These are phyloP conservation scores for Mycena sanguinolenta DNA, from an alignment of 768 basidiomycete genomes.

Conservation along the genomic window DNA sequence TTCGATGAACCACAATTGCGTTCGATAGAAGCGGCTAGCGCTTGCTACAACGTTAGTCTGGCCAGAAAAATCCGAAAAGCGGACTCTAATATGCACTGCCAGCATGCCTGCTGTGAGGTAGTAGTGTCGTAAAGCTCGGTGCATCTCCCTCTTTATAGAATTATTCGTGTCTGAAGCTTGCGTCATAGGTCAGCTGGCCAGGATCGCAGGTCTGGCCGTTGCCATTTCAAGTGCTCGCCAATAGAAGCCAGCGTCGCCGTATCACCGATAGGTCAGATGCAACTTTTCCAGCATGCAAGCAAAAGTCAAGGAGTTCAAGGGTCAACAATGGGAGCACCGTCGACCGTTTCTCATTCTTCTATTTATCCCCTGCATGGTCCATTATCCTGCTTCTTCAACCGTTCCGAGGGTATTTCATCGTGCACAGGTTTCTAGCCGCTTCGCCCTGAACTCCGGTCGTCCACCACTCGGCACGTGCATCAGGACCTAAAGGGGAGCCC, in stretches of 20 bases:
- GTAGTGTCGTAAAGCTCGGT: conserved; percentile 4
- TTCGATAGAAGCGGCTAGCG: background rate
- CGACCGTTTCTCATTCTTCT: too few species aligned
- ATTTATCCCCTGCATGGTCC: too few species aligned
- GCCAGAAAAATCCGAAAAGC: background rate
- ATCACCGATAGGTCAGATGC: too few species aligned
- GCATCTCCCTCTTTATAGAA: too few species aligned
- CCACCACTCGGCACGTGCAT: conserved; percentile 11
- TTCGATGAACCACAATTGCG: conserved; percentile 11
- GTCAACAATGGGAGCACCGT: too few species aligned
- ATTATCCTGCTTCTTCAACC: too few species aligned
- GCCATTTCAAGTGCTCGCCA: background rate
- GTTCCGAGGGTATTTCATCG: too few species aligned
- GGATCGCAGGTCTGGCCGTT: background rate
- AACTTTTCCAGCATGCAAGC: too few species aligned
- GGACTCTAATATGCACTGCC: conserved; percentile 1
- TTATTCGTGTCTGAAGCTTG: conserved; percentile 13
- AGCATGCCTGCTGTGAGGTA: conserved; percentile 14
- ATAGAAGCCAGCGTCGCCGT: background rate
- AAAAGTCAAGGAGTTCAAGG: too few species aligned
- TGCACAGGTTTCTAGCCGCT: background rate
- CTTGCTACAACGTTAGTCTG: background rate
- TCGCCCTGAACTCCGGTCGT: background rate
- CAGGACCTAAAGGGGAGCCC: too few species aligned
- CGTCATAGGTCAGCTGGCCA: conserved; percentile 13